These are phyloP conservation scores for Nakazawaea populi DNA, from an alignment of 805 yeast genomes.

Conservation along the genomic window DNA sequence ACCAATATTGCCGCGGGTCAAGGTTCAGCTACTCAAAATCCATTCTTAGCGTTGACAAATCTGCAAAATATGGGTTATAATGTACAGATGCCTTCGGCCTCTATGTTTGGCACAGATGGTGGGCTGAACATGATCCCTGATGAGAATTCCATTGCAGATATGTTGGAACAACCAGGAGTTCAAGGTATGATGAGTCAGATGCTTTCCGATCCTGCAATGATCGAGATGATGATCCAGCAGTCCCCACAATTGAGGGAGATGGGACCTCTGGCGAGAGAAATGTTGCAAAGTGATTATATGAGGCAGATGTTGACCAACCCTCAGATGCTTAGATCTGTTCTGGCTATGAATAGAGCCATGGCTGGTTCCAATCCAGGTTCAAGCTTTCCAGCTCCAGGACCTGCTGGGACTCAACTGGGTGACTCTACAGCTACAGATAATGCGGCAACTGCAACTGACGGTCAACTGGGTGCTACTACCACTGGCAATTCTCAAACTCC, in stretches of 20 bases:
- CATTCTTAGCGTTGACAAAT: slow-evolving; percentile 87
- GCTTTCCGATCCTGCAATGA: slow-evolving; percentile 83
- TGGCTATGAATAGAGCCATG: slow-evolving; percentile 61
- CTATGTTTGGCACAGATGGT: slow-evolving; percentile 92
- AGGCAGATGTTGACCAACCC: slow-evolving; percentile 82
- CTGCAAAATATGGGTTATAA: slow-evolving; percentile 91
- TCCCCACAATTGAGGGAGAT: slow-evolving; percentile 78
- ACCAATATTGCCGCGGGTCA: slow-evolving; percentile 80
- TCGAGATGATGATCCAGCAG: slow-evolving; percentile 73
- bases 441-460: neutral
- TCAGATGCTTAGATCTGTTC: slow-evolving; percentile 74
- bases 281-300: slow-evolving; percentile 79
- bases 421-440: slow-evolving; percentile 13
- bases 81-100: slow-evolving; percentile 78
- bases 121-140: slow-evolving; percentile 78
- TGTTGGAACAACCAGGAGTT: slow-evolving; percentile 78
- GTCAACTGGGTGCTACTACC: neutral
- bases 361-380: slow-evolving; percentile 23
- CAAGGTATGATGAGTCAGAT: slow-evolving; percentile 78
- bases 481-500: slow-evolving; percentile 17
- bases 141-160: slow-evolving; percentile 64
- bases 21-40: slow-evolving; percentile 65
- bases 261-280: slow-evolving; percentile 86
- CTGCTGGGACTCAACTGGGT: slow-evolving; percentile 12
- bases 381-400: slow-evolving; percentile 48